These are phyloP conservation scores for Mycena venus DNA, from an alignment of 768 basidiomycete genomes.

Conservation along the genomic window DNA sequence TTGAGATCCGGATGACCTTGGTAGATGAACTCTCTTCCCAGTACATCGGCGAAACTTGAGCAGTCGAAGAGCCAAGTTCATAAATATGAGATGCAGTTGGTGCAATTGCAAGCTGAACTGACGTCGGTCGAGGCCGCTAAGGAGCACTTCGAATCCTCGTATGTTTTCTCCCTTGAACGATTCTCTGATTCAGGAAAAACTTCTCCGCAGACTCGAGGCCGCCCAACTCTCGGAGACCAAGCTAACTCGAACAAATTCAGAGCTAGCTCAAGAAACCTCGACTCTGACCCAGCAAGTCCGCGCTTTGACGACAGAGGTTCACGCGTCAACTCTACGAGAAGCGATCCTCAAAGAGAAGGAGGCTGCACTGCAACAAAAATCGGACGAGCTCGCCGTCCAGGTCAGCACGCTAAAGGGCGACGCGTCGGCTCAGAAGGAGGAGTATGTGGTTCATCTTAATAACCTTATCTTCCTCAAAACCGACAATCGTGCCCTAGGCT, in stretches of 20 bases:
- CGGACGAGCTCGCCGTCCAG: neutral
- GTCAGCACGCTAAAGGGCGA: conserved; percentile 9
- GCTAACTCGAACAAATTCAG: too few relatives aligned
- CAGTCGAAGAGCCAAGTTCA: conserved; percentile 5
- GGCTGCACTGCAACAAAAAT: conserved; percentile 28
- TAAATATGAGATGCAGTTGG: conserved; percentile 8
- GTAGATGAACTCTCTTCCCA: neutral
- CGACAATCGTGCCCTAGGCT: neutral
- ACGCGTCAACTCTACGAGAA: conserved; percentile 23
- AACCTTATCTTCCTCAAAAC: too few relatives aligned
- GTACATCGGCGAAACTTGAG: conserved; percentile 18
- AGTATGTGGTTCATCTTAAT: neutral
- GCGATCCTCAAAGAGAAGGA: conserved; percentile 29
- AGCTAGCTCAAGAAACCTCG: too few relatives aligned
- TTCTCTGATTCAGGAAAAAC: neutral
- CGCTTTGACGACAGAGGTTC: conserved; percentile 5
- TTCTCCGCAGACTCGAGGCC: conserved; percentile 11
- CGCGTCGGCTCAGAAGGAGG: conserved; percentile 20
- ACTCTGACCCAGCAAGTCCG: too few relatives aligned
- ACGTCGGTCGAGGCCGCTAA: neutral
- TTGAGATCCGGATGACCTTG: neutral
- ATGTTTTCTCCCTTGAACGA: neutral
- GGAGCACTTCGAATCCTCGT: conserved; percentile 20
- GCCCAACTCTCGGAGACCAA: neutral
- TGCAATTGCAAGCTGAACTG: conserved; percentile 7